phyloP scores from a whole-genome alignment of 78 protist genomes.

The Dictyostelium brefeldianum region DNA sequence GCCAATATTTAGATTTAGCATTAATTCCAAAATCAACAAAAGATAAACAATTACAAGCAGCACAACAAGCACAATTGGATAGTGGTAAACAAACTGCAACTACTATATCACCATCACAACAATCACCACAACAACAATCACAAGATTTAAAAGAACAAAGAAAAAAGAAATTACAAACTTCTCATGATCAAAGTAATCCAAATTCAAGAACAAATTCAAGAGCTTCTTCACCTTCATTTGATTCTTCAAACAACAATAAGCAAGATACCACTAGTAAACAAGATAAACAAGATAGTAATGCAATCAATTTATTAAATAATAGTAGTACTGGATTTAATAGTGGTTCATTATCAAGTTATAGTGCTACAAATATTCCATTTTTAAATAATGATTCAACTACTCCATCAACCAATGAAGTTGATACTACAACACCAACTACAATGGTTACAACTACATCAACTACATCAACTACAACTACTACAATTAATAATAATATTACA shows the following conservation, averaged over 20 bases:
- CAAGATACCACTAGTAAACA: not conserved
- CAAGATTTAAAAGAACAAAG: not conserved
- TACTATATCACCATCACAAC: conserved; percentile 15
- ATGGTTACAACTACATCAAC: not conserved
- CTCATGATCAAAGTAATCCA: conserved; percentile 21
- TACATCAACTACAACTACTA: not conserved
- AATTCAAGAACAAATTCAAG: conserved; percentile 58
- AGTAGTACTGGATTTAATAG: not conserved
- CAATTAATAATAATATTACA: not conserved
- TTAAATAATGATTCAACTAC: not conserved
- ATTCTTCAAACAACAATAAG: conserved; percentile 10
- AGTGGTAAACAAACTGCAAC: too few relatives aligned
- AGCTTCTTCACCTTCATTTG: conserved; percentile 43
- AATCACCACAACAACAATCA: conserved; percentile 4
- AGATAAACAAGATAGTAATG: not conserved
- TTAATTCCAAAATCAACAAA: conserved; percentile 17
- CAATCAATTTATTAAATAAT: not conserved
- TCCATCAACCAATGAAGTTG: not conserved
- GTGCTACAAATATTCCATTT: conserved; percentile 2
- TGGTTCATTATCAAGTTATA: not conserved
- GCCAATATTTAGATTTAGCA: conserved; percentile 80
- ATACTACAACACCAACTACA: not conserved
- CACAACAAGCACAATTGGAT: not conserved
- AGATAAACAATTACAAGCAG: not conserved
- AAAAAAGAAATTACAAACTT: not conserved